Evolutionary conservation across 2,329 filamentous ascomycete species (phyloP).

Genomic region (Teratosphaeria gauchensis): DNA sequence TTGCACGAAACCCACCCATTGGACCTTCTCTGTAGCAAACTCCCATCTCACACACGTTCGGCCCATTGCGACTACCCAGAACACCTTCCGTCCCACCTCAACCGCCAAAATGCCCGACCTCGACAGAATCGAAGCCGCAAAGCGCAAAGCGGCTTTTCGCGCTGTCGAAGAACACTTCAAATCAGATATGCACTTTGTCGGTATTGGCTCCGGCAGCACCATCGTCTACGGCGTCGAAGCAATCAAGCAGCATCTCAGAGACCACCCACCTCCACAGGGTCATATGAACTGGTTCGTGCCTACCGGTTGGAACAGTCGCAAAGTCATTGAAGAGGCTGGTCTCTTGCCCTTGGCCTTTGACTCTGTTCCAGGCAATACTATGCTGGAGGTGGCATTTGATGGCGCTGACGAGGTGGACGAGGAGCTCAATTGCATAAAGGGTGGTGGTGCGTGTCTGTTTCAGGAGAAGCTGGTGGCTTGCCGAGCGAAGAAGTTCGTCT

Average conservation of each 20-base stretch:
- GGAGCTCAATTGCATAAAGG: conserved; percentile 93
- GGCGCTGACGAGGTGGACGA: conserved; percentile 95
- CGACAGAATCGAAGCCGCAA: conserved; percentile 54
- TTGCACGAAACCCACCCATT: not conserved
- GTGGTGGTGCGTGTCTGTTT: conserved; percentile 92
- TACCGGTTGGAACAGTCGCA: conserved; percentile 82
- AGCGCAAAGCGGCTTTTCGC: conserved; percentile 62
- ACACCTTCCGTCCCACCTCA: not conserved
- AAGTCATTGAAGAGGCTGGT: conserved; percentile 71
- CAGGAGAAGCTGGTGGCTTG: conserved; percentile 95
- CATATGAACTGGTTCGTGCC: conserved; percentile 73
- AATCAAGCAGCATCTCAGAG: conserved; percentile 52
- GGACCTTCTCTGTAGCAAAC: not conserved
- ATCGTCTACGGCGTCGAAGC: conserved; percentile 80
- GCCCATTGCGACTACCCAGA: not conserved
- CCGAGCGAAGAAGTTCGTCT: conserved; percentile 21
- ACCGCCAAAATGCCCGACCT: conserved; percentile 1
- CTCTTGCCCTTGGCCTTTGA: conserved; percentile 70
- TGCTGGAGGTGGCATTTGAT: conserved; percentile 87
- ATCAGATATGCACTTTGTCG: conserved; percentile 53
- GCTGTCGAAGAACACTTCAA: conserved; percentile 66
- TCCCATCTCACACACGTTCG: not conserved
- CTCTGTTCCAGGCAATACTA: conserved; percentile 52
- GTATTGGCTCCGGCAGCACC: conserved; percentile 73
- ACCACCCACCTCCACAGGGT: conserved; percentile 35